Evolutionary conservation across 164 flowering plant species (phyloP), one percentile per base, ranked within the genome.

Genomic region (Umbilicus rupestris): DNA sequence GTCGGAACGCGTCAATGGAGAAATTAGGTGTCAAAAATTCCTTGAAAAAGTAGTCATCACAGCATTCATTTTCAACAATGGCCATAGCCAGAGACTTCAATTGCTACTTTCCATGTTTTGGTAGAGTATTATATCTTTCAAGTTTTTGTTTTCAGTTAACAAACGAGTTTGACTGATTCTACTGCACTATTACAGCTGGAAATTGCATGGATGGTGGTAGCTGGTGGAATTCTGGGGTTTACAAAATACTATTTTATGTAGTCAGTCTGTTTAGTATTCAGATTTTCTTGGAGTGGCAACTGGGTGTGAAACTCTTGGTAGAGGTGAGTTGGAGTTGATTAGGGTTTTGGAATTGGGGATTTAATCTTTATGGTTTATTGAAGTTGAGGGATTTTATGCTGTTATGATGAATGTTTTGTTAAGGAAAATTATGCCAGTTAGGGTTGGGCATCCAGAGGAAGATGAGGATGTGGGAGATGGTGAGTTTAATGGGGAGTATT

Each of bases 361-460:
- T 47, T 26, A 39, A 26, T 24, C 42, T 64, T 42, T n/a, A 17
- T 10, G 30, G 35, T 8, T 26, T 33, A 17, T 22, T 64, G 58
- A 69, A n/a, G 39, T 26, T 55, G 24, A 7, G 17, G 44, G 3
- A 10, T 41, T 22, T 50, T 3, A 14, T 7, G 58, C 24, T 55
- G 60, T 55, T 12, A 55, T 55, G 60, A 88, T 85, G 89, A 75
- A 78, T 67, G 79, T 69, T 66, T 30, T 87, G 55, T 63, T 84
- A 65, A 80, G 81, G 42, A 80, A 83, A 69, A 55, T 79, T 72
- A 16, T 77, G 73, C 82, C 82, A 1, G 71, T 70, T 52, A 77
- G 63, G 63, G 66, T 77, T 68, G 67, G 83, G 31, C 65, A 46
- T 64, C 68, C 76, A 14, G 74, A 70, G 31, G 59, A 47, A 22